These are phyloP conservation scores for Colletotrichum neosansevieriae DNA, from an alignment of 2,329 filamentous ascomycete species.

Conservation along the genomic window DNA sequence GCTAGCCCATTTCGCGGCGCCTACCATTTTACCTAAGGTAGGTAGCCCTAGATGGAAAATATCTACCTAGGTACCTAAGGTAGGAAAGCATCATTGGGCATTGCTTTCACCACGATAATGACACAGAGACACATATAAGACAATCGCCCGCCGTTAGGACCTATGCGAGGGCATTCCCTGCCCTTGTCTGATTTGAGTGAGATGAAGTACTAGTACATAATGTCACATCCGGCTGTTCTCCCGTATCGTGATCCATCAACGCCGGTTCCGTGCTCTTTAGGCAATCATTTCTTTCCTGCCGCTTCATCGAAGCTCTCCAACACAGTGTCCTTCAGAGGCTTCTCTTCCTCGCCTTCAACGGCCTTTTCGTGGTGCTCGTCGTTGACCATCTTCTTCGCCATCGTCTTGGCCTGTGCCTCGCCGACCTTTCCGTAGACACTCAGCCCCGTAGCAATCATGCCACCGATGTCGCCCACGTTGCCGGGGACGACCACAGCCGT, in stretches of 20 bases:
- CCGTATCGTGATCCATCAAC: slow-evolving; percentile 22
- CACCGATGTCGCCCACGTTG: slow-evolving; percentile 94
- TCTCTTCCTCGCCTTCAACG: slow-evolving; percentile 36
- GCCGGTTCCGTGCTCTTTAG: slow-evolving; percentile 18
- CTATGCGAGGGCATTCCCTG: background rate
- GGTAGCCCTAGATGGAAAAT: too few relatives aligned
- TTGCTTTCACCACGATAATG: background rate
- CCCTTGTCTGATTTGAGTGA: slow-evolving; percentile 28
- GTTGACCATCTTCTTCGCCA: slow-evolving; percentile 63
- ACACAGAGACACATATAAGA: background rate
- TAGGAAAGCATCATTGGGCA: background rate
- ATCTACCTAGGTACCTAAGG: too few relatives aligned
- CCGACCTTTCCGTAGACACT: slow-evolving; percentile 95
- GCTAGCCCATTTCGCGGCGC: too few relatives aligned
- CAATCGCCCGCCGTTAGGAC: background rate
- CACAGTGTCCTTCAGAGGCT: slow-evolving; percentile 54
- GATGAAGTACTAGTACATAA: slow-evolving; percentile 38
- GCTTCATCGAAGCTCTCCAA: slow-evolving; percentile 56
- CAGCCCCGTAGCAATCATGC: slow-evolving; percentile 97
- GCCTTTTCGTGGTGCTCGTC: slow-evolving; percentile 40
- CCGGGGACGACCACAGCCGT: slow-evolving; percentile 96
- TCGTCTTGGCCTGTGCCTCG: slow-evolving; percentile 78
- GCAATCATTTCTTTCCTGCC: slow-evolving; percentile 47
- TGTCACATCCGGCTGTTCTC: slow-evolving; percentile 33
- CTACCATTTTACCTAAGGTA: too few relatives aligned